Evolutionary conservation across 129 eudicot genomes (phyloP).

Genomic region (Ambrosia artemisiifolia): DNA sequence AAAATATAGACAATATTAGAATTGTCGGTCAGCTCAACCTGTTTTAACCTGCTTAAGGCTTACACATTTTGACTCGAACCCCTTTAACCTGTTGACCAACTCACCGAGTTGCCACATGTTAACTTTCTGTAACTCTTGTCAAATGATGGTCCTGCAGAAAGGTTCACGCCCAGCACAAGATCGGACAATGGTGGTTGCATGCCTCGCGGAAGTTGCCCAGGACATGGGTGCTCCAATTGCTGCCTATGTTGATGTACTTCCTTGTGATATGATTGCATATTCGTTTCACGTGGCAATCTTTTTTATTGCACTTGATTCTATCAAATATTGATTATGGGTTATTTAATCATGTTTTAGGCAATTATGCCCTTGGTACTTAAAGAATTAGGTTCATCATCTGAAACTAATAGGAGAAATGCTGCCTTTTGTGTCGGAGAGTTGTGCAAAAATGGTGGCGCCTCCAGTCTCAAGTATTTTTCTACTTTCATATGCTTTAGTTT

Average conservation of each 20-base stretch:
- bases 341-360: conserved; percentile 52
- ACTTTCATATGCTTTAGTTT: not conserved
- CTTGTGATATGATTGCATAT: conserved; percentile 2
- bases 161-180: conserved; percentile 93
- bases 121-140: conserved; percentile 11
- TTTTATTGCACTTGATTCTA: not conserved
- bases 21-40: not conserved
- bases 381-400: conserved; percentile 72
- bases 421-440: conserved; percentile 96
- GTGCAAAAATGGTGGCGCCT: conserved; percentile 83
- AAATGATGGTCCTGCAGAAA: conserved; percentile 50
- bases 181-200: conserved; percentile 98
- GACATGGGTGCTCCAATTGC: conserved; percentile 97
- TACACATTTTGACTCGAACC: not conserved
- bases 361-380: conserved; percentile 82
- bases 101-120: not conserved
- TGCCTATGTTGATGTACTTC: conserved; percentile 74
- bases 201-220: conserved; percentile 98
- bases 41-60: not conserved
- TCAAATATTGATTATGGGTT: not conserved
- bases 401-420: conserved; percentile 96
- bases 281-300: not conserved
- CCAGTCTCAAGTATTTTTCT: conserved; percentile 69
- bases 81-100: not conserved
- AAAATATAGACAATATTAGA: not conserved